phyloP scores from a whole-genome alignment of 2,329 filamentous ascomycete species.

The Cryoendolithus antarcticus region DNA sequence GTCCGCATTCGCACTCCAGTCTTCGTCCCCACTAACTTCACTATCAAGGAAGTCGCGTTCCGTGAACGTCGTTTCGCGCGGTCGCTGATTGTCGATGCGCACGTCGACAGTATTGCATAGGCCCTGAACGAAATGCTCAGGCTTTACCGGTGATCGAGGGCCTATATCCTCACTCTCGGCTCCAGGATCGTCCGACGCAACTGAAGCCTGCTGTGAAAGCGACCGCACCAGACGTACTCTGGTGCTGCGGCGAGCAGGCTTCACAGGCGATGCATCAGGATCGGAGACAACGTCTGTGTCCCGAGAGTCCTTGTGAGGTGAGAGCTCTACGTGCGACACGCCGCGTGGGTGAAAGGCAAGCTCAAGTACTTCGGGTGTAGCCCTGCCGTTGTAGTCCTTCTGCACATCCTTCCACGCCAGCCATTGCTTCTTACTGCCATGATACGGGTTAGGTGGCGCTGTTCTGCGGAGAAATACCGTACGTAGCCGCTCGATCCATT shows the following conservation, averaged over 20 bases:
- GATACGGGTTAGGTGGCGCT: conserved; percentile 30
- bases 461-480: conserved; percentile 49
- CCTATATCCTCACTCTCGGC: conserved; percentile 24
- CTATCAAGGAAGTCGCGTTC: conserved; percentile 62
- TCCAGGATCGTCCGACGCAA: conserved; percentile 15
- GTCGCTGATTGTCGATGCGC: conserved; percentile 63
- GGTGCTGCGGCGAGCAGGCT: conserved; percentile 17
- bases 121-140: conserved; percentile 44
- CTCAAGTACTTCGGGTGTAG: conserved; percentile 6
- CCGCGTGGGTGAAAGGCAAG: conserved; percentile 8
- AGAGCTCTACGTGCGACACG: conserved; percentile 15
- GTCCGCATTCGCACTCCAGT: conserved; percentile 45
- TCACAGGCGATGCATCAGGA: conserved; percentile 3
- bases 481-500: conserved; percentile 62
- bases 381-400: conserved; percentile 3
- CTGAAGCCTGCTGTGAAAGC: conserved; percentile 8
- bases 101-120: conserved; percentile 60
- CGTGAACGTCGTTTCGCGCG: conserved; percentile 52
- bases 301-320: conserved; percentile 13
- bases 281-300: conserved; percentile 16
- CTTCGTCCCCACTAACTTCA: conserved; percentile 45
- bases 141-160: conserved; percentile 14
- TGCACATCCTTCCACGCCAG: conserved; percentile 26
- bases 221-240: conserved; percentile 11
- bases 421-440: conserved; percentile 32